Evolutionary conservation across 176 grass and related monocot genomes (phyloP).

Genomic region (Bonia amplexicaulis): DNA sequence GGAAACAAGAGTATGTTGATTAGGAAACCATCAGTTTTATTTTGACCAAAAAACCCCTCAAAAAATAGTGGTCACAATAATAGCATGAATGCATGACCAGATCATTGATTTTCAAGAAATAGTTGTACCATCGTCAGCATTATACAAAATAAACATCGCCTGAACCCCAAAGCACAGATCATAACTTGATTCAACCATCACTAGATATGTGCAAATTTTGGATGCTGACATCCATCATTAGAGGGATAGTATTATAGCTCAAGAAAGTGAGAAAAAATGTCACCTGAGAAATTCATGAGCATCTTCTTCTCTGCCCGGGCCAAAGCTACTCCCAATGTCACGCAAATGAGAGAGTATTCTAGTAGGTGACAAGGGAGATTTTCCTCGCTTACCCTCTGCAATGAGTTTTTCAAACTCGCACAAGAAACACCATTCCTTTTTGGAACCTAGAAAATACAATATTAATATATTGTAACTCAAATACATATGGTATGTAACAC

Average conservation of each 20-base stretch:
- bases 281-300: slow-evolving; percentile 97
- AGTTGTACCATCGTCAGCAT: background rate
- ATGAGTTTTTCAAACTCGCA: slow-evolving; percentile 84
- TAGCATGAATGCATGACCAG: background rate
- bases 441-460: slow-evolving; percentile 48
- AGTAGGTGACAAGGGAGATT: slow-evolving; percentile 54
- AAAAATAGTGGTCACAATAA: background rate
- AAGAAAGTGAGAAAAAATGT: slow-evolving; percentile 15
- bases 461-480: slow-evolving; percentile 1
- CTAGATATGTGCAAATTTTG: background rate
- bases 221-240: background rate
- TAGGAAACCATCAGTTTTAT: background rate
- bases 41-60: background rate
- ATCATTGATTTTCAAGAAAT: background rate
- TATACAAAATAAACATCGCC: background rate
- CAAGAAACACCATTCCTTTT: slow-evolving; percentile 77
- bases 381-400: slow-evolving; percentile 49
- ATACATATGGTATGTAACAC: background rate
- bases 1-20: background rate
- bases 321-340: slow-evolving; percentile 57
- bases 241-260: background rate
- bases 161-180: background rate
- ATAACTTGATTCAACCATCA: background rate
- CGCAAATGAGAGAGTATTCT: slow-evolving; percentile 66
- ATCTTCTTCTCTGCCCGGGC: slow-evolving; percentile 57